Evolutionary conservation across 495 filamentous ascomycete genomes (phyloP).

Genomic region (Annulohypoxylon stygium): DNA sequence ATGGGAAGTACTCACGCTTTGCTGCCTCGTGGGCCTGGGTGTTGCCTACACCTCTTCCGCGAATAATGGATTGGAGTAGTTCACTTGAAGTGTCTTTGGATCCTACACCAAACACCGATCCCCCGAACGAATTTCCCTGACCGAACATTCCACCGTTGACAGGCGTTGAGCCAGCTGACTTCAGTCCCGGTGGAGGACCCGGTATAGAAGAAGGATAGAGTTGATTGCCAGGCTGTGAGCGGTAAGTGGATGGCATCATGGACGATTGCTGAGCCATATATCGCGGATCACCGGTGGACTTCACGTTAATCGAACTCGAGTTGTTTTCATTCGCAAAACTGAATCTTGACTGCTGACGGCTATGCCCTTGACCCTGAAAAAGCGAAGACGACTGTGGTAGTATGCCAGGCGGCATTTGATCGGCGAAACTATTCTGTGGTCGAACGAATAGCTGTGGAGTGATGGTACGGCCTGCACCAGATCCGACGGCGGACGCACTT

Average conservation of each 20-base stretch:
- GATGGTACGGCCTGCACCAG: conserved; percentile 74
- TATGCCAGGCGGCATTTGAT: conserved; percentile 67
- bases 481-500: conserved; percentile 62
- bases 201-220: conserved; percentile 79
- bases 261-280: conserved; percentile 90
- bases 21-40: conserved; percentile 79
- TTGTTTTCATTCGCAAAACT: conserved; percentile 80
- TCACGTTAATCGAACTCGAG: conserved; percentile 74
- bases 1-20: conserved; percentile 95
- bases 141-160: conserved; percentile 74
- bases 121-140: conserved; percentile 74
- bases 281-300: conserved; percentile 84
- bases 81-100: conserved; percentile 78
- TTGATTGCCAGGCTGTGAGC: conserved; percentile 71
- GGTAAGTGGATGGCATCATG: conserved; percentile 82
- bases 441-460: conserved; percentile 81
- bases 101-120: conserved; percentile 63
- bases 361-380: conserved; percentile 83
- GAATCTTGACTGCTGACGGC: conserved; percentile 87
- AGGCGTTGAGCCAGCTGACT: conserved; percentile 92
- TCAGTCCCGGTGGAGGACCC: conserved; percentile 93
- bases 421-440: conserved; percentile 70
- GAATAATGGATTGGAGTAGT: conserved; percentile 81
- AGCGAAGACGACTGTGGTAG: conserved; percentile 64
- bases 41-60: conserved; percentile 64